A percentile compares a stretch with the other conserved stretches of the same genome.
These are phyloP conservation scores for Trichoderma sp. DNA, from an alignment of 2,329 filamentous ascomycete species.

Conservation along the genomic window DNA sequence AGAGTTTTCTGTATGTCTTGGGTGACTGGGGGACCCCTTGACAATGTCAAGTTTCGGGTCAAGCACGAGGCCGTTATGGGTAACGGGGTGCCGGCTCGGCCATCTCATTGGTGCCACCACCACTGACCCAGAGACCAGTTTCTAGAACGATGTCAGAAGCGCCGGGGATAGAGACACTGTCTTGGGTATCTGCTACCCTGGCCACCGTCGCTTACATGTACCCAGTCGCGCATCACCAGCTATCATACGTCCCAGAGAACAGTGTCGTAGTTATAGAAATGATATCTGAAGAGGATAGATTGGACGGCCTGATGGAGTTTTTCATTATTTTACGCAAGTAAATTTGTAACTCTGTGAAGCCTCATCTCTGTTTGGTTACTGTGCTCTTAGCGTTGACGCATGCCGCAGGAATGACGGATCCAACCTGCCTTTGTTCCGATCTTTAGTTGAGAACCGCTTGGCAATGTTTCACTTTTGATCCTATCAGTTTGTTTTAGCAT, in stretches of 20 bases:
- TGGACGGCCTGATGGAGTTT: not conserved
- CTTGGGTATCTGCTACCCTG: not conserved
- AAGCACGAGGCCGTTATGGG: slow-evolving; percentile 8
- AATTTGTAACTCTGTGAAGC: not conserved
- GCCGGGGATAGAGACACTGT: not conserved
- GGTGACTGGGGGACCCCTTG: slow-evolving; percentile 7
- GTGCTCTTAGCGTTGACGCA: slow-evolving; percentile 6
- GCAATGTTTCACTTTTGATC: slow-evolving; percentile 15
- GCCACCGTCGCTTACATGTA: not conserved
- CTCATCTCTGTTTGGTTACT: not conserved
- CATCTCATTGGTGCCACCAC: not conserved
- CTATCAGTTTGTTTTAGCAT: not conserved
- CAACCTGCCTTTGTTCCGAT: slow-evolving; percentile 6
- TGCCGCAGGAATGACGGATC: slow-evolving; percentile 5
- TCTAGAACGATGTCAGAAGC: slow-evolving; percentile 27
- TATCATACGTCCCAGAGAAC: not conserved
- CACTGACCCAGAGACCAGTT: slow-evolving; percentile 5
- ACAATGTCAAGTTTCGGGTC: not conserved
- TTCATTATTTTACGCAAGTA: not conserved
- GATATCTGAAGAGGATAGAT: not conserved
- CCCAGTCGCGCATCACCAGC: not conserved
- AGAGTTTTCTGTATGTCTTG: slow-evolving; percentile 12
- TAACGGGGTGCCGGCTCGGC: slow-evolving; percentile 1
- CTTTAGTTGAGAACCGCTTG: not conserved
- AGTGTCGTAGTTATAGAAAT: not conserved